Evolutionary conservation across 2,329 filamentous ascomycete species (phyloP), one percentile per base, ranked within the genome.

Genomic region (Penicillium italicum): DNA sequence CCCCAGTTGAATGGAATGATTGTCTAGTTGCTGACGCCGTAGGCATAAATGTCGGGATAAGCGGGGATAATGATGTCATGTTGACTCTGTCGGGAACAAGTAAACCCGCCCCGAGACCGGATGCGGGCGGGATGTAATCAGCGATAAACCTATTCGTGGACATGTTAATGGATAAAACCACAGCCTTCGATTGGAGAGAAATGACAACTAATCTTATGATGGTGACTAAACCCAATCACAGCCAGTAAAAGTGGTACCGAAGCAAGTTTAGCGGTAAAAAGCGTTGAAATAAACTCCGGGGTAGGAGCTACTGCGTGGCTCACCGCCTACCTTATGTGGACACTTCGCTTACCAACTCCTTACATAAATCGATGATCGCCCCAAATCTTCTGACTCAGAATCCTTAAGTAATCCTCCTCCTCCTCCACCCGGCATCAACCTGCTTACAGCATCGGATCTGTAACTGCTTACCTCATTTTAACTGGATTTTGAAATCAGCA

Each of bases 381-480:
- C 43, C 50, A 38, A 53, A 42, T 34, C 50, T 42, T 45, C 50
- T 55, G 49, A 55, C 55, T 56, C 58, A 59, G 54, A 48, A 51
- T 56, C 55, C 60, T 64, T 65, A 64, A 64, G 53, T 64, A 61
- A 58, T 57, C 60, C 42, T 44, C 49, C 52, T 55, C 34, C 50
- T 52, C 38, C 48, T 55, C 43, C 48, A 24, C 49, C 40, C 40
- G 24, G 16, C 40, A 45, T 49, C 60, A 58, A 52, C 52, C 60
- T 72, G 70, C 70, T 72, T 72, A 72, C 70, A 70, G 70, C 68
- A 72, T 55, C 53, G 53, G 50, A 47, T 71, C 69, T 49, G 40
- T 54, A 57, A 61, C 59, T 62, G 61, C 59, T 65, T 63, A 61
- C 61, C 62, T 67, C 60, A 60, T 61, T 48, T 66, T 48, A 55